phyloP scores from a whole-genome alignment of 2,329 filamentous ascomycete species.

The Aspergillus thermomutatus region DNA sequence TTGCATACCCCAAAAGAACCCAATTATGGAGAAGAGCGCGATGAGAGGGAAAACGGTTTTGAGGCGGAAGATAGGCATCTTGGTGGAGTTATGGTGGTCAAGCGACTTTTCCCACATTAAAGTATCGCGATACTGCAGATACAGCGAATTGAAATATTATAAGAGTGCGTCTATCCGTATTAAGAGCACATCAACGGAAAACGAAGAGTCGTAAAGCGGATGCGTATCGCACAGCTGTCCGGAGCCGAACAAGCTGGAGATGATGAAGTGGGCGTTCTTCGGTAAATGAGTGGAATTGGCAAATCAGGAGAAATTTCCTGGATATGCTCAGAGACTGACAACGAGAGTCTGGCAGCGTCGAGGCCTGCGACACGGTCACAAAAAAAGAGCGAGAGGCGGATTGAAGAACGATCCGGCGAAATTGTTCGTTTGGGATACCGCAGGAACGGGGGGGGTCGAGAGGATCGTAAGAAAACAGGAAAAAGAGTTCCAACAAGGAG shows the following conservation, averaged over 20 bases:
- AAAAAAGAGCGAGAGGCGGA: conserved; percentile 3
- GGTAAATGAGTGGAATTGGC: conserved; percentile 22
- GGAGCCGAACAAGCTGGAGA: not conserved
- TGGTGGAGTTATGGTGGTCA: conserved; percentile 23
- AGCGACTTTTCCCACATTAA: conserved; percentile 32
- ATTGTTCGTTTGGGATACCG: not conserved
- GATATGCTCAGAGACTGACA: conserved; percentile 22
- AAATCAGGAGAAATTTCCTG: conserved; percentile 2
- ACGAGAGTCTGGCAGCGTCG: conserved; percentile 37
- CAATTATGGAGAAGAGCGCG: conserved; percentile 35
- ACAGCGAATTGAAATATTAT: conserved; percentile 6
- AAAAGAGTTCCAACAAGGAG: conserved; percentile 2
- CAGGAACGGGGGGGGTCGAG: not conserved
- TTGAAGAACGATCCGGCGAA: not conserved
- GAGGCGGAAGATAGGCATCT: conserved; percentile 38
- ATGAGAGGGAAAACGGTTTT: conserved; percentile 39
- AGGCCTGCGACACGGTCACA: conserved; percentile 31
- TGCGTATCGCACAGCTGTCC: not conserved
- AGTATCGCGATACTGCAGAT: conserved; percentile 5
- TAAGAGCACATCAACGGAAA: conserved; percentile 9
- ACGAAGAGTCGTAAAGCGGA: not conserved
- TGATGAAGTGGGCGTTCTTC: not conserved
- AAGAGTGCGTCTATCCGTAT: conserved; percentile 8
- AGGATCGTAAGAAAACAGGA: not conserved
- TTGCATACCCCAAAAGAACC: conserved; percentile 40